Percentiles rank a stretch among this genome's conserved stretches.
Evolutionary conservation across 768 basidiomycete genomes (phyloP).

Genomic region (Hygrophorus pudorinus): DNA sequence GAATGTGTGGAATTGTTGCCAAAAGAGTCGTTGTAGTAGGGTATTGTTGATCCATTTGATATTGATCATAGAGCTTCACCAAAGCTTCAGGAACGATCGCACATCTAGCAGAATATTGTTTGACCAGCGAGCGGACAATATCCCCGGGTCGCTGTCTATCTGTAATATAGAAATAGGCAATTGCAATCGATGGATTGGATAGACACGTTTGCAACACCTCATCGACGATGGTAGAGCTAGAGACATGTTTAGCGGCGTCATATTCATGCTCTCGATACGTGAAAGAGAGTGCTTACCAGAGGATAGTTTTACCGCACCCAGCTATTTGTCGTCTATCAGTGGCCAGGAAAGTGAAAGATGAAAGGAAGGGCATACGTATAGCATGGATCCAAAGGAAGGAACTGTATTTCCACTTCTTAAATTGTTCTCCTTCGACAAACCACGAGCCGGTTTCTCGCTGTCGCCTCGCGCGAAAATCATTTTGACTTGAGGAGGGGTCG

Average conservation of each 20-base stretch:
- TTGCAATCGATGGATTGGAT: neutral
- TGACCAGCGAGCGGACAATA: constrained; percentile 13
- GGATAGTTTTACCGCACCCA: constrained; percentile 8
- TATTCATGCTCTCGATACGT: neutral
- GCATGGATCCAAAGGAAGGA: too few relatives aligned
- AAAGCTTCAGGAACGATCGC: constrained; percentile 1
- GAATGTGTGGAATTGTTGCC: too few relatives aligned
- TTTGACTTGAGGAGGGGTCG: constrained; percentile 1
- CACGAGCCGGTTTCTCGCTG: neutral
- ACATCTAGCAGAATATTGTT: constrained; percentile 10
- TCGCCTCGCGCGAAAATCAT: neutral
- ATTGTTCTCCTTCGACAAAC: too few relatives aligned
- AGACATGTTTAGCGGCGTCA: neutral
- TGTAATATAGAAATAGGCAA: constrained; percentile 16
- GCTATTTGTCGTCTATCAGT: constrained; percentile 1
- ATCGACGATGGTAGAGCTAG: too few relatives aligned
- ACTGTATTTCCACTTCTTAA: too few relatives aligned
- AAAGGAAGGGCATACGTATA: neutral
- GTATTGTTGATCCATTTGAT: neutral
- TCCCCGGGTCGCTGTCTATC: constrained; percentile 7
- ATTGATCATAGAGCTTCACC: neutral
- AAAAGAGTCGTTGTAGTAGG: constrained; percentile 7
- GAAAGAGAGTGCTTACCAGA: constrained; percentile 4
- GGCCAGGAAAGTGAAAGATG: neutral
- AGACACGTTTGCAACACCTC: too few relatives aligned